phyloP scores from a whole-genome alignment of 805 yeast genomes.

The Kodamaea sagamina region DNA sequence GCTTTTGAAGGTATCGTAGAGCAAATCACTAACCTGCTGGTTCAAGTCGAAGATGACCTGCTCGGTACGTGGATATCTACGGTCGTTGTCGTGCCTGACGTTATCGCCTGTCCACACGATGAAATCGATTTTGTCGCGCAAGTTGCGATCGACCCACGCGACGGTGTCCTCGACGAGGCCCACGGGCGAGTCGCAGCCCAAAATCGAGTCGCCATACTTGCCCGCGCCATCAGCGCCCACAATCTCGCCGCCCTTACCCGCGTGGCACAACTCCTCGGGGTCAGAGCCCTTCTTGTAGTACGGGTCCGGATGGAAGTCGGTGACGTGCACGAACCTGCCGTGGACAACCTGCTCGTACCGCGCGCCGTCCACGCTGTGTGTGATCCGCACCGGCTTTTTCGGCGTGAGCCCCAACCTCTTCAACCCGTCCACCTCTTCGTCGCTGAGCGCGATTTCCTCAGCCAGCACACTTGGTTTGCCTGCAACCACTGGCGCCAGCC shows the following conservation, averaged over 20 bases:
- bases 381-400: conserved; percentile 30
- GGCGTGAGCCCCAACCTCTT: conserved; percentile 35
- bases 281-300: conserved; percentile 55
- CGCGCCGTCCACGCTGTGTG: conserved; percentile 23
- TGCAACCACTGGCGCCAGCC: background rate
- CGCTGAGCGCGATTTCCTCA: conserved; percentile 1
- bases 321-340: conserved; percentile 82
- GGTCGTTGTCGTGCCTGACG: conserved; percentile 80
- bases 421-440: conserved; percentile 10
- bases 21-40: conserved; percentile 51
- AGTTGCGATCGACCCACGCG: conserved; percentile 62
- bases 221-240: conserved; percentile 45
- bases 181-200: conserved; percentile 79
- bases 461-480: background rate
- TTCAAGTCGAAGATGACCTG: conserved; percentile 70
- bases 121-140: conserved; percentile 78
- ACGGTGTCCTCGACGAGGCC: conserved; percentile 61
- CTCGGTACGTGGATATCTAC: conserved; percentile 73
- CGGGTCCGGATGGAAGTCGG: conserved; percentile 86
- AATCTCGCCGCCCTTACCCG: conserved; percentile 39
- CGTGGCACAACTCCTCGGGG: conserved; percentile 57
- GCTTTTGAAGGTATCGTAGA: conserved; percentile 56
- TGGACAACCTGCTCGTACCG: conserved; percentile 40
- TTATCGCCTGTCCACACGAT: conserved; percentile 93
- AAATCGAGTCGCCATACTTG: conserved; percentile 69